Percentiles rank a stretch among this genome's conserved stretches.
phyloP scores from a whole-genome alignment of 2,329 filamentous ascomycete species.

The Fusarium siculi region DNA sequence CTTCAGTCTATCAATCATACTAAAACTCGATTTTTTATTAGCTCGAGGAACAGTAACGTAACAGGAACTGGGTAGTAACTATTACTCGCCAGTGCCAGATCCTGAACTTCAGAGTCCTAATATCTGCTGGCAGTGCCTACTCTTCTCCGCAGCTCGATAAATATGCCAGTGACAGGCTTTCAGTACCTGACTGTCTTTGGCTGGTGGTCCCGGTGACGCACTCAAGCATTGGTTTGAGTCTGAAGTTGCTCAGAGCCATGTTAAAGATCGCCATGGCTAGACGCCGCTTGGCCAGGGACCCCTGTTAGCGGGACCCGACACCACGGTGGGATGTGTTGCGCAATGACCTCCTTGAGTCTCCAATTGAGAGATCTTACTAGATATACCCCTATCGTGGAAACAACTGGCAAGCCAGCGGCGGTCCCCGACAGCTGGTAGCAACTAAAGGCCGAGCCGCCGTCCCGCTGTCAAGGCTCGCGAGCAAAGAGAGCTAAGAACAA shows the following conservation, averaged over 20 bases:
- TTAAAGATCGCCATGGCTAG: conserved; percentile 31
- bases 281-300: background rate
- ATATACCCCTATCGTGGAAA: background rate
- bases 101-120: background rate
- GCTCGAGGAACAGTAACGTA: background rate
- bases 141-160: background rate
- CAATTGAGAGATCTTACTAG: background rate
- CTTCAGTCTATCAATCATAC: background rate
- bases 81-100: background rate
- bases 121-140: background rate
- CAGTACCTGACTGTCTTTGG: background rate
- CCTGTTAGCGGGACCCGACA: conserved; percentile 35
- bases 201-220: conserved; percentile 8
- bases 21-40: background rate
- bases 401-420: background rate
- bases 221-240: conserved; percentile 1
- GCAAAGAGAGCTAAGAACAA: conserved; percentile 11
- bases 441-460: conserved; percentile 16
- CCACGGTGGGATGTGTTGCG: conserved; percentile 31
- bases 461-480: conserved; percentile 26
- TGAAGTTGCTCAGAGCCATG: conserved; percentile 2
- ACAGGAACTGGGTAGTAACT: background rate
- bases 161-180: background rate
- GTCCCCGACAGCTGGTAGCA: conserved; percentile 13
- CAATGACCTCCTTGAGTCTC: conserved; percentile 26